phyloP scores from a whole-genome alignment of 169 alveolate genomes.

The Plasmodium fragile region DNA sequence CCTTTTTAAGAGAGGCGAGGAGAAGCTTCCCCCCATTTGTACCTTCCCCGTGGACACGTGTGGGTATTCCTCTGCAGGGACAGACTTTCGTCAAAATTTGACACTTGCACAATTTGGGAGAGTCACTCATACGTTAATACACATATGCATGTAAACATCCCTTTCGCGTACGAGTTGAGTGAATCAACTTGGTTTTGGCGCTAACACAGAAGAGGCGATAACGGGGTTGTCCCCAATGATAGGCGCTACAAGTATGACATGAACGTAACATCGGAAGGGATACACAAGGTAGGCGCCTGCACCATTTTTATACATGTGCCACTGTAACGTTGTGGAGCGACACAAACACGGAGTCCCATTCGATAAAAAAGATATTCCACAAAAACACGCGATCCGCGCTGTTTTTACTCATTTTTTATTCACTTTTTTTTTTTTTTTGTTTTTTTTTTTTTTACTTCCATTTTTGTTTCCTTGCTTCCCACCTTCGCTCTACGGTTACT shows the following conservation, averaged over 20 bases:
- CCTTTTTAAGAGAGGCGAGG: background rate
- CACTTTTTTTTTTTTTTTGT: background rate
- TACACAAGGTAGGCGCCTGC: background rate
- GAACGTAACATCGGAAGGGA: background rate
- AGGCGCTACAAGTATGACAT: background rate
- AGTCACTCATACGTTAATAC: background rate
- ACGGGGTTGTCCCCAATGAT: background rate
- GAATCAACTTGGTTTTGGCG: background rate
- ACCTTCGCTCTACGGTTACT: background rate
- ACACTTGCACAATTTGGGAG: background rate
- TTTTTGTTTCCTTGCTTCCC: background rate
- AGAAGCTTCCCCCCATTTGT: background rate
- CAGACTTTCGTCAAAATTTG: background rate
- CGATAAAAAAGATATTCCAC: background rate
- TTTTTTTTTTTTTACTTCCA: background rate
- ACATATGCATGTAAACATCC: constrained; percentile 7
- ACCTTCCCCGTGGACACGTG: background rate
- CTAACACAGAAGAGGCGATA: background rate
- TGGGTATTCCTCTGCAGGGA: background rate
- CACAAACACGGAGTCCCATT: background rate
- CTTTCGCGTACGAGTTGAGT: background rate
- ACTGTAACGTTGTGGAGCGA: background rate
- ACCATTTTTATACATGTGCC: background rate
- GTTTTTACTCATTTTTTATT: background rate
- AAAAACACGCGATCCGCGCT: background rate